Evolutionary conservation across 1,139 yeast species (phyloP).

Genomic region (Saccharomyces pastorianus): DNA sequence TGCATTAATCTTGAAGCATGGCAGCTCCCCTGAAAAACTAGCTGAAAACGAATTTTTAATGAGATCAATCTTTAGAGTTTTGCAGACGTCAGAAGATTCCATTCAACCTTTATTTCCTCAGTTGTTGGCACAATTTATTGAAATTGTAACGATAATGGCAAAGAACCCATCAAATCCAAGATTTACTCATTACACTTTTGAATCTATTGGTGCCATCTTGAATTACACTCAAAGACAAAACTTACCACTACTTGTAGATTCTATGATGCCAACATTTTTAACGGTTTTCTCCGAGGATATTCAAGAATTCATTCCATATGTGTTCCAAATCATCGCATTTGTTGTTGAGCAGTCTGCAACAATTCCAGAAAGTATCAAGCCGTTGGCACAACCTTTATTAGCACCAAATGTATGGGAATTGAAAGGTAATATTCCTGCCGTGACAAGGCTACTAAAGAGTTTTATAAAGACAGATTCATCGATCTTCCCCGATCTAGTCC

Average conservation of each 20-base stretch:
- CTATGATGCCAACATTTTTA: conserved; percentile 61
- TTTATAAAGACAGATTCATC: conserved; percentile 57
- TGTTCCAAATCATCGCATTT: conserved; percentile 78
- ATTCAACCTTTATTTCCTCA: conserved; percentile 39
- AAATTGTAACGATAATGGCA: conserved; percentile 61
- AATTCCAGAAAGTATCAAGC: conserved; percentile 58
- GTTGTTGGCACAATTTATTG: conserved; percentile 54
- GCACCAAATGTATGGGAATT: conserved; percentile 91
- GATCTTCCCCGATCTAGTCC: conserved; percentile 50
- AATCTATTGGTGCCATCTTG: conserved; percentile 70
- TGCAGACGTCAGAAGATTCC: conserved; percentile 66
- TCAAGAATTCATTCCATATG: conserved; percentile 89
- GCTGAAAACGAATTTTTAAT: conserved; percentile 93
- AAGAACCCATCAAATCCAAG: conserved; percentile 93
- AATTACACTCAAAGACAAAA: conserved; percentile 40
- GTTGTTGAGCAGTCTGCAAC: conserved; percentile 48
- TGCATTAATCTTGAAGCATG: conserved; percentile 51
- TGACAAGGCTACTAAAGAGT: conserved; percentile 69
- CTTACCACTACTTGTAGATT: conserved; percentile 42
- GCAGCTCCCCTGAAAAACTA: conserved; percentile 72
- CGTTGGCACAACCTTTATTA: conserved; percentile 69
- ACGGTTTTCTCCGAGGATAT: conserved; percentile 71
- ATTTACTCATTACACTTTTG: conserved; percentile 85
- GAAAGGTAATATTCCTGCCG: conserved; percentile 88
- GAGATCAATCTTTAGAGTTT: conserved; percentile 79